Evolutionary conservation across 192 early-diverging fungal species (phyloP).

Genomic region (Umbelopsis vinacea): DNA sequence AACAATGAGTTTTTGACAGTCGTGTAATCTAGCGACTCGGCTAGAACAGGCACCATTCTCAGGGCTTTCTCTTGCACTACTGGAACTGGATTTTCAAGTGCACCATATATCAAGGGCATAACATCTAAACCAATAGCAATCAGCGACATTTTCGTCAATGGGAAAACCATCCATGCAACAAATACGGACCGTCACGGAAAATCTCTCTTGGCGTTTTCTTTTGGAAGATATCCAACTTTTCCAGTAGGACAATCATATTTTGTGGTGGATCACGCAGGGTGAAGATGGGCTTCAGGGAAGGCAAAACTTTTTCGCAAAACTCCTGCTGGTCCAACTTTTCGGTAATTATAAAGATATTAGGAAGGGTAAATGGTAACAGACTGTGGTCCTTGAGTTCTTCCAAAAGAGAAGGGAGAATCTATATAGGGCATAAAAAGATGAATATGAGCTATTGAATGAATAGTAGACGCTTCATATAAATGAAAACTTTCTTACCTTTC

Average conservation of each 20-base stretch:
- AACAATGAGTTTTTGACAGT: constrained; percentile 70
- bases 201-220: constrained; percentile 60
- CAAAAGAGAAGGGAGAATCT: constrained; percentile 74
- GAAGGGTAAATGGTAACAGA: constrained; percentile 74
- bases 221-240: constrained; percentile 67
- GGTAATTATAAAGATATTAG: constrained; percentile 75
- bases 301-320: constrained; percentile 65
- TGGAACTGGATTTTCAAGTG: constrained; percentile 59
- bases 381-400: constrained; percentile 75
- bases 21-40: constrained; percentile 61
- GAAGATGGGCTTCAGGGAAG: constrained; percentile 67
- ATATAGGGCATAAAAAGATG: background rate
- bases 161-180: background rate
- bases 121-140: constrained; percentile 49
- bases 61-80: constrained; percentile 72
- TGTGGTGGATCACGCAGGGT: constrained; percentile 66
- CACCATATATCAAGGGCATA: constrained; percentile 74
- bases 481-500: constrained; percentile 57
- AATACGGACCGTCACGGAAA: constrained; percentile 62
- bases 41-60: constrained; percentile 59
- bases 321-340: constrained; percentile 63
- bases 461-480: background rate
- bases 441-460: too few relatives aligned
- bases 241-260: constrained; percentile 67
- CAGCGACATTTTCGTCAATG: background rate